Evolutionary conservation across 192 early-diverging fungal species (phyloP).

Genomic region (Bifiguratus adelaidae): DNA sequence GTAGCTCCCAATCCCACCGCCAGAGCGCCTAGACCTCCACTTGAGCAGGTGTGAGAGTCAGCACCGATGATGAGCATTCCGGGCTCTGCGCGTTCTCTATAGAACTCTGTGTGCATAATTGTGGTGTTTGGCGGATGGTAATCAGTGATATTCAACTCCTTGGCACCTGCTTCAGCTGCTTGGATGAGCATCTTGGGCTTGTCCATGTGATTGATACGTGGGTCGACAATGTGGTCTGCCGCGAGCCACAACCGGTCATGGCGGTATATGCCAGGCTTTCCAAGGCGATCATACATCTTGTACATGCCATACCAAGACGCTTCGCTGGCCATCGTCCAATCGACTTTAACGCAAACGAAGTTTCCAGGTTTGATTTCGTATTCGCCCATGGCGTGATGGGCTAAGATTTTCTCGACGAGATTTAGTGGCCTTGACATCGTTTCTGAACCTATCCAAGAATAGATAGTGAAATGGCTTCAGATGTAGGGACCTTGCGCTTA

Average conservation of each 20-base stretch:
- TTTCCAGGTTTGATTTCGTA: slow-evolving; percentile 64
- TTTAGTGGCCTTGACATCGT: slow-evolving; percentile 43
- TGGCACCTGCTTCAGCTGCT: slow-evolving; percentile 51
- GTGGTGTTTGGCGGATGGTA: slow-evolving; percentile 70
- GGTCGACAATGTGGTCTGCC: slow-evolving; percentile 69
- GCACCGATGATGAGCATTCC: slow-evolving; percentile 73
- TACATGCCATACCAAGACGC: slow-evolving; percentile 82
- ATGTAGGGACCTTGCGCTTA: too few species aligned
- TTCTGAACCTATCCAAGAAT: neutral
- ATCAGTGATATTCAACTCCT: slow-evolving; percentile 62
- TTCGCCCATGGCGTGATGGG: slow-evolving; percentile 64
- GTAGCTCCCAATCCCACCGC: slow-evolving; percentile 76
- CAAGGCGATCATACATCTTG: slow-evolving; percentile 72
- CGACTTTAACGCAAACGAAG: slow-evolving; percentile 71
- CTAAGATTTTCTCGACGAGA: slow-evolving; percentile 68
- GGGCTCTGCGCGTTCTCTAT: slow-evolving; percentile 71
- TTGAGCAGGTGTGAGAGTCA: slow-evolving; percentile 78
- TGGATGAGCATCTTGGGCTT: slow-evolving; percentile 59
- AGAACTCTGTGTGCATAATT: slow-evolving; percentile 79
- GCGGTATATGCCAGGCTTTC: slow-evolving; percentile 61
- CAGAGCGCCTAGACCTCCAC: slow-evolving; percentile 64
- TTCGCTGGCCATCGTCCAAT: slow-evolving; percentile 77
- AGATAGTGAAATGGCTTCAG: neutral
- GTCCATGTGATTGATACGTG: slow-evolving; percentile 56
- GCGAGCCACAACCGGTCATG: slow-evolving; percentile 80